Conservation (phyloP, 148 eudicot genomes). For the Rhododendron ferrugineum region DNA sequence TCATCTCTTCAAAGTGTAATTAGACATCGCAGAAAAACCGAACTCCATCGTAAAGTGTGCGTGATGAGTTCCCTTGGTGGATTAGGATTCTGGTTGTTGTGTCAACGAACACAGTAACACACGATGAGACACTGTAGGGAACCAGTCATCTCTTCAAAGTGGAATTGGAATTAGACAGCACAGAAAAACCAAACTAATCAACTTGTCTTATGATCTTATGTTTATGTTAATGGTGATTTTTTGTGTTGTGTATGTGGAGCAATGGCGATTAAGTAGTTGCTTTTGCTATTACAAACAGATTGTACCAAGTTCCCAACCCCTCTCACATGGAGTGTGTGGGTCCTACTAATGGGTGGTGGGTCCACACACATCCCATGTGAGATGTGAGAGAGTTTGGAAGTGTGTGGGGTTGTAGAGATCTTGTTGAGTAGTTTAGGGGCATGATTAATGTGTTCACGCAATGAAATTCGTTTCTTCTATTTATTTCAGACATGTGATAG, state of each 20-base stretch:
- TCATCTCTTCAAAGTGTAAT: background rate
- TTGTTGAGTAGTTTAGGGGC: background rate
- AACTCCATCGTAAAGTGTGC: background rate
- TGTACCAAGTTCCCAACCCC: background rate
- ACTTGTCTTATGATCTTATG: background rate
- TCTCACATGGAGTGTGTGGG: background rate
- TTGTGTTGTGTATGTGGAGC: background rate
- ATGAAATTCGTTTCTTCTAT: background rate
- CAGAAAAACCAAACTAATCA: background rate
- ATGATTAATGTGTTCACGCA: background rate
- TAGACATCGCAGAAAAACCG: background rate
- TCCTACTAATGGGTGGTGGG: background rate
- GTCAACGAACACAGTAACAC: background rate
- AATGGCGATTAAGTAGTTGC: background rate
- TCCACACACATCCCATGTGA: background rate
- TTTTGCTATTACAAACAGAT: background rate
- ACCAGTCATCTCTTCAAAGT: background rate
- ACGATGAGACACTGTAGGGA: background rate
- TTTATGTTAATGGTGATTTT: background rate
- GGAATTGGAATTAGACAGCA: background rate
- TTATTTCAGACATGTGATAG: background rate
- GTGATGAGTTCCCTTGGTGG: background rate
- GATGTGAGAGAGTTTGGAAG: background rate
- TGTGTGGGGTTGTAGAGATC: background rate
- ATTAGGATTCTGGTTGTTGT: background rate